Evolutionary conservation across 768 basidiomycete species (phyloP).

Genomic region (Chalciporus piperatus): DNA sequence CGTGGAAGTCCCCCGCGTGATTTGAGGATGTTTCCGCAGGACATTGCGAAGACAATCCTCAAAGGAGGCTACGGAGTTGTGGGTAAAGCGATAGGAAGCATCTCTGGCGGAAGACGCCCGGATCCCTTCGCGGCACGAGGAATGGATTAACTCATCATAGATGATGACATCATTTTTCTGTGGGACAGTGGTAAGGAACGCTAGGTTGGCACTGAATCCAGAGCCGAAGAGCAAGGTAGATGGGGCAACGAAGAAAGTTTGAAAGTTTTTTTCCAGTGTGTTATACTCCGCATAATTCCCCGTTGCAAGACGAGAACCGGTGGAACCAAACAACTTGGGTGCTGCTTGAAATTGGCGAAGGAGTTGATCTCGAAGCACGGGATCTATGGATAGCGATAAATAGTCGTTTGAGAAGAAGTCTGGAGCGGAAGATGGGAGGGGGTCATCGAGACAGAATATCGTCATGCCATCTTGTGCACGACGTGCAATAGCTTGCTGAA

Average conservation of each 20-base stretch:
- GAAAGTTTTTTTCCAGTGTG: conserved; percentile 9
- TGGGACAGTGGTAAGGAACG: conserved; percentile 47
- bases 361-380: conserved; percentile 26
- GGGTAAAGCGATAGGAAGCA: conserved; percentile 36
- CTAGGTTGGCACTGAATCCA: conserved; percentile 53
- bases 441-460: conserved; percentile 11
- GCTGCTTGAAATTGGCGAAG: conserved; percentile 31
- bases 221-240: conserved; percentile 50
- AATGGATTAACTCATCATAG: conserved; percentile 53
- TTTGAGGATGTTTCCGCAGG: conserved; percentile 23
- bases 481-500: conserved; percentile 12
- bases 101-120: conserved; percentile 30
- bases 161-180: conserved; percentile 45
- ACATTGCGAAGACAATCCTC: conserved; percentile 23
- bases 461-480: conserved; percentile 9
- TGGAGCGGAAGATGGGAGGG: conserved; percentile 19
- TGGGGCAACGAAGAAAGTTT: conserved; percentile 26
- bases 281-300: conserved; percentile 29
- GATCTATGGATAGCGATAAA: conserved; percentile 41
- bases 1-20: conserved; percentile 25
- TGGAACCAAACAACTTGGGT: conserved; percentile 40
- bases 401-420: conserved; percentile 53
- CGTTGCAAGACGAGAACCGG: conserved; percentile 49
- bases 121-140: conserved; percentile 51
- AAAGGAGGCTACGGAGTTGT: conserved; percentile 43